Conservation (phyloP, 2,329 filamentous ascomycete genomes). For the Fusarium equiseti region DNA sequence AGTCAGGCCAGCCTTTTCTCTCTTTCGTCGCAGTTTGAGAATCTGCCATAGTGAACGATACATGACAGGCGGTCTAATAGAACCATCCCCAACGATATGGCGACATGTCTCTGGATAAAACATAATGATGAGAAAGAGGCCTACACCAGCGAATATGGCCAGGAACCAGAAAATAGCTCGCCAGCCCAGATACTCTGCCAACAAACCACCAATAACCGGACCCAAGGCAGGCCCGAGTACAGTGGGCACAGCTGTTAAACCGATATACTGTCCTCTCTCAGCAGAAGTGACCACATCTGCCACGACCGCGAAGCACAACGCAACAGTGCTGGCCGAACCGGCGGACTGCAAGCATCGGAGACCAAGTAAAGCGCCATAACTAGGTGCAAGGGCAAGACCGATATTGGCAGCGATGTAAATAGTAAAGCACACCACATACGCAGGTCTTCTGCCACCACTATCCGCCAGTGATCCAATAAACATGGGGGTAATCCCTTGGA, state of each 20-base stretch:
- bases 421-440: constrained; percentile 65
- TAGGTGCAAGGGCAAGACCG: constrained; percentile 63
- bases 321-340: constrained; percentile 70
- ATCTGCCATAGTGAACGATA: constrained; percentile 54
- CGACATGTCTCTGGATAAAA: constrained; percentile 68
- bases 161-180: constrained; percentile 73
- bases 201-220: constrained; percentile 69
- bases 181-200: constrained; percentile 70
- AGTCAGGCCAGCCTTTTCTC: constrained; percentile 15
- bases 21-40: constrained; percentile 39
- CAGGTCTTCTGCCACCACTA: constrained; percentile 64
- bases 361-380: constrained; percentile 63
- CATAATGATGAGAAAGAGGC: constrained; percentile 57
- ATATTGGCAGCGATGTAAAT: constrained; percentile 67
- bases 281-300: constrained; percentile 72
- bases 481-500: constrained; percentile 70
- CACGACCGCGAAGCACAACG: constrained; percentile 69
- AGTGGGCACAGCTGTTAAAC: constrained; percentile 61
- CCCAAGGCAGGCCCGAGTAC: constrained; percentile 64
- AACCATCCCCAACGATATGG: constrained; percentile 65
- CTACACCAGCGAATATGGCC: constrained; percentile 58
- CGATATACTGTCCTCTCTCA: constrained; percentile 72
- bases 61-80: constrained; percentile 55
- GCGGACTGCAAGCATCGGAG: constrained; percentile 68
- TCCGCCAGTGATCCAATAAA: constrained; percentile 69